Base-by-base conservation (phyloP, 1,284 basidiomycete species). In the Austropuccinia psidii region DNA sequence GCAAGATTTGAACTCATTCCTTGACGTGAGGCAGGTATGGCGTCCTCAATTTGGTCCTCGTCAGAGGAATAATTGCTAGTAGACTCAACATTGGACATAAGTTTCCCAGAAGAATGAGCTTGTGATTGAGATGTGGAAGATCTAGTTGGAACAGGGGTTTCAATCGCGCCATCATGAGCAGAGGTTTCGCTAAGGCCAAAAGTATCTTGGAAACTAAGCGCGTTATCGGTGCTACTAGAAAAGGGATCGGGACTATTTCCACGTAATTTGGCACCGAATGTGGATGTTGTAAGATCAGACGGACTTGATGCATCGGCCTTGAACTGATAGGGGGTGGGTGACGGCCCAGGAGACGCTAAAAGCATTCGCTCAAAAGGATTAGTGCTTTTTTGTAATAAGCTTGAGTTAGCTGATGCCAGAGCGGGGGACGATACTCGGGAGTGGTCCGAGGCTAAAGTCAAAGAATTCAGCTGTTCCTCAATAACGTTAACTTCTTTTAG, bases 401-500 rank as follows among this genome's bases (percentile, higher is more conserved):
- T n/a, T 43, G 67, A 49, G 24, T 60, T 37, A 47, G 70, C 31
- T 31, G 64, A 75, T 64, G 45, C 76, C 75, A 50, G 70, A 24
- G 45, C 66, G 24, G 37, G 37, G 7, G 60, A 33, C 19, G n/a
- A 33, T 49, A 47, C 47, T 33, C 33, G 37, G 6, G 21, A 24
- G 33, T 17, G 19, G 19, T 54, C 37, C 21, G 37, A 41, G 61
- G 37, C 54, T 19, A 67, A 67, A 13, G 57, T 66, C 41, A 75
- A 69, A 27, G 62, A 75, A 35, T 76, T 39, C 37, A 62, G 39
- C 35, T 21, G 37, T 7, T 43, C 47, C 78, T 77, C 9, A 77
- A 49, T 8, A 79, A 77, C 21, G 29, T 67, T 61, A 15, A 81
- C 74, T 77, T 95, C 92, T 78, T 86, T 86, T 77, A 89, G 86